phyloP scores from a whole-genome alignment of 192 early-diverging fungal species.

The Thoreauomyces humboldtii region DNA sequence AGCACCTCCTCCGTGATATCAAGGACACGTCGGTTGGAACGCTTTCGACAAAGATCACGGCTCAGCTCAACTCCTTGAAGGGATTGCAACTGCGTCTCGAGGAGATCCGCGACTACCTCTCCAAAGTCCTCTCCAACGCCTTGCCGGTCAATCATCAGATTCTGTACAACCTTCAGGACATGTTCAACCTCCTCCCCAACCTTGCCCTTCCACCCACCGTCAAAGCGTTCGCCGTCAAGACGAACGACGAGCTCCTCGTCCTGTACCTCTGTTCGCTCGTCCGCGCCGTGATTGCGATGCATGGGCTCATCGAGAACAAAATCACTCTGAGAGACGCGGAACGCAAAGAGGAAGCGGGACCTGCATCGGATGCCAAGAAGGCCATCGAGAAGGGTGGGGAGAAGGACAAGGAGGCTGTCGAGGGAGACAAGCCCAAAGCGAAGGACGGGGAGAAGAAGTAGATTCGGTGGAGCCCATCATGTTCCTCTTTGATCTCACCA shows the following conservation, averaged over 20 bases:
- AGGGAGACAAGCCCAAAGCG: background rate
- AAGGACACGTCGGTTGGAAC: slow-evolving; percentile 97
- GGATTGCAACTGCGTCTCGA: slow-evolving; percentile 81
- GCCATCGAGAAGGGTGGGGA: slow-evolving; percentile 32
- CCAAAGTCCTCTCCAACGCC: slow-evolving; percentile 79
- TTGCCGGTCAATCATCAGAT: slow-evolving; percentile 96
- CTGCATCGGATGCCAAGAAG: slow-evolving; percentile 24
- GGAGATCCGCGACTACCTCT: slow-evolving; percentile 85
- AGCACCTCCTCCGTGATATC: slow-evolving; percentile 96
- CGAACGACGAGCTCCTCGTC: slow-evolving; percentile 93
- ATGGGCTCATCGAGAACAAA: slow-evolving; percentile 98
- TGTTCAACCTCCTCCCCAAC: slow-evolving; percentile 96
- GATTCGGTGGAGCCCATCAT: too few relatives aligned
- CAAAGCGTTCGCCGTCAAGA: slow-evolving; percentile 83
- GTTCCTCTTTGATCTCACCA: too few relatives aligned
- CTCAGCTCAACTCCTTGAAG: slow-evolving; percentile 89
- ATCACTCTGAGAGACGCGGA: slow-evolving; percentile 80
- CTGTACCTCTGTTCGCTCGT: slow-evolving; percentile 92
- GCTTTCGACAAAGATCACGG: slow-evolving; percentile 86
- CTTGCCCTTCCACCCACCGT: slow-evolving; percentile 76
- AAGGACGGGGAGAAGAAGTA: background rate
- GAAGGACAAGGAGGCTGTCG: slow-evolving; percentile 30
- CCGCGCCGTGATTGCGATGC: slow-evolving; percentile 92
- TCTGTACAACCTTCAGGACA: slow-evolving; percentile 97
- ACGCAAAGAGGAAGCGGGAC: slow-evolving; percentile 38